A percentile compares a stretch with the other conserved stretches of the same genome.
Evolutionary conservation across 2,329 filamentous ascomycete species (phyloP).

Genomic region (Fusarium nelsonii): DNA sequence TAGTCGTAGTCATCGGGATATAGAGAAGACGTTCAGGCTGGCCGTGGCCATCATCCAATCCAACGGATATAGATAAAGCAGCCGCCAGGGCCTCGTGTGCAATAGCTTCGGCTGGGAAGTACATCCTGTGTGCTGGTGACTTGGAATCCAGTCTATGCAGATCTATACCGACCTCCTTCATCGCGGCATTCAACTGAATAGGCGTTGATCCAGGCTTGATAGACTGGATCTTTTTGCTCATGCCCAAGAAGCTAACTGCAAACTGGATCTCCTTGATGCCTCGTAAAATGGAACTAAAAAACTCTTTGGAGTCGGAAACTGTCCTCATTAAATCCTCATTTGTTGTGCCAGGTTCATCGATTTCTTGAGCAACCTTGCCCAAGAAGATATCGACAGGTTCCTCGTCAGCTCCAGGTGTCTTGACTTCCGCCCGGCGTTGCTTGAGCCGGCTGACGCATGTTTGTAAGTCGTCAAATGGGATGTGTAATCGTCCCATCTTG

Average conservation of each 20-base stretch:
- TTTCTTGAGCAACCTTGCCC: constrained; percentile 79
- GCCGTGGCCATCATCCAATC: constrained; percentile 88
- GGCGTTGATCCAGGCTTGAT: constrained; percentile 76
- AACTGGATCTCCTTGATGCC: constrained; percentile 98
- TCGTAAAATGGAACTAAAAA: constrained; percentile 87
- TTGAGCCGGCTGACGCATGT: constrained; percentile 71
- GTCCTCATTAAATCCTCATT: constrained; percentile 80
- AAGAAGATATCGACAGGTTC: constrained; percentile 73
- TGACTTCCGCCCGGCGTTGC: constrained; percentile 55
- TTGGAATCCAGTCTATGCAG: constrained; percentile 91
- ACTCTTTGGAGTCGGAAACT: constrained; percentile 92
- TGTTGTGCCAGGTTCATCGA: constrained; percentile 74
- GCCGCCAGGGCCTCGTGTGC: constrained; percentile 95
- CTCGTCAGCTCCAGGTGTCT: constrained; percentile 55
- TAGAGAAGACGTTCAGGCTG: constrained; percentile 90
- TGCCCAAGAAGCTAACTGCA: constrained; percentile 88
- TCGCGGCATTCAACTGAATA: constrained; percentile 86
- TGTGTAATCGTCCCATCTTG: constrained; percentile 89
- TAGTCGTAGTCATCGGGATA: constrained; percentile 97
- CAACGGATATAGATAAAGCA: constrained; percentile 91
- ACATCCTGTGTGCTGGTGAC: constrained; percentile 97
- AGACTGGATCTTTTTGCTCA: constrained; percentile 82
- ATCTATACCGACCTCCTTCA: constrained; percentile 97
- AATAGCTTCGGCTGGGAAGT: constrained; percentile 91
- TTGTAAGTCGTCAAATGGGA: constrained; percentile 89